Evolutionary conservation across 352 stramenopile genomes (phyloP), one percentile per base, ranked within the genome.

Genomic region (Globisporangium splendens): DNA sequence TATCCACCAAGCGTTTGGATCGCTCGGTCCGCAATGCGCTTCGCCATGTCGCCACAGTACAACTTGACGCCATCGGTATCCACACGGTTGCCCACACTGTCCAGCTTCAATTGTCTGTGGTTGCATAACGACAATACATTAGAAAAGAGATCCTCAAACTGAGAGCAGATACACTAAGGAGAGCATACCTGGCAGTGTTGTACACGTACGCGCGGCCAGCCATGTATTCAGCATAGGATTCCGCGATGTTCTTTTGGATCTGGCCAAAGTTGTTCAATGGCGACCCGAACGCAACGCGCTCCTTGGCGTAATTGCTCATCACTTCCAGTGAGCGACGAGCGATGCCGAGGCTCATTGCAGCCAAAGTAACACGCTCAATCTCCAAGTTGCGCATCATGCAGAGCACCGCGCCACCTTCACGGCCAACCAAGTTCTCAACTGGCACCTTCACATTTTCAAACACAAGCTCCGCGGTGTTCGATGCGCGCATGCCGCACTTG

Each of bases 41-140:
- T 99, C 48, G 85, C 95, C 96, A 99, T 99, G 69, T 93, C 85
- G 18, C 94, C 95, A 68, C 93, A 98, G 75, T 97, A 99, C 39
- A 99, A 77, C 82, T 99, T 99, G 18, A 99, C 97, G 42, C 95
- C 97, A 72, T 99, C 97, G 33, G 96, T 98, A 75, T 99, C 96
- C 7, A 99, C 75, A 38, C 96, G 93, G 72, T 99, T 98, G 47
- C 96, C 97, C 43, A 93, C 83, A 17, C 81, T 96, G 54, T 93
- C 85, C 6, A 99, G 75, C 79, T 99, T 95, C 20, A 99, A 65
- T 46, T 90, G 67, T 62, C 96, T 98, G 24, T 61, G 13, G 28
- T 12, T 11, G 50, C 53, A 56, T 42, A 20, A 51, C 21, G 8
- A 55, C 8, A 44, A 44, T 7, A 44, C 6, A 12, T 44, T 10